Base-by-base conservation (phyloP, 2,329 filamentous ascomycete species). In the Fusarium penzigii region DNA sequence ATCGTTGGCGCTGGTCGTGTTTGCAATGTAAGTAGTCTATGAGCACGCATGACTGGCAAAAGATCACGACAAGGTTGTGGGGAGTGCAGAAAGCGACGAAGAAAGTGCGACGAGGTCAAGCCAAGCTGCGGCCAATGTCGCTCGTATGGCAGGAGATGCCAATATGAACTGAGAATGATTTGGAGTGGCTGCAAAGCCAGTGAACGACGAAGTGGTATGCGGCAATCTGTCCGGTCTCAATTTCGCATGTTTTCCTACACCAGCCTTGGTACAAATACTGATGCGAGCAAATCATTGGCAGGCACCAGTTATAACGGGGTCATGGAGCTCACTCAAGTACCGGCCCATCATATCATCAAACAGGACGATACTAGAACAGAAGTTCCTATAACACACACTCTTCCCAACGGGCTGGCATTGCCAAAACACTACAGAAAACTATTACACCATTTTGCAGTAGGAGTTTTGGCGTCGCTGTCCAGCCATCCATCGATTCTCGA, bases 21-120 rank as follows among this genome's bases (percentile, higher is more conserved):
- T n/a, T n/a, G n/a, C n/a, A n/a, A n/a, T n/a, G n/a, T n/a, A n/a
- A n/a, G n/a, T n/a, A n/a, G n/a, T n/a, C n/a, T n/a, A n/a, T n/a
- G n/a, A n/a, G n/a, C n/a, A n/a, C n/a, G n/a, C 20, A 67, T 67
- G 65, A 46, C 63, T 17, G 53, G 52, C 3, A 57, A 48, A 52
- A 44, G 65, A 48, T 67, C 65, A 45, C 56, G 65, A 29, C 57
- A 60, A 53, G 65, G 65, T 6, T 67, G 65, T 50, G 64, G 61
- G 42, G 65, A 67, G 58, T 67, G 65, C 44, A 51, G 65, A 52
- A 62, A 62, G 39, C 44, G 65, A 17, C 56, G 65, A 42, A 49
- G 65, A 11, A 67, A 67, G 45, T 67, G 65, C 16, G 65, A 67
- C 42, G 65, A 67, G 17, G 17, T 34, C 12, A 67, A 67, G 17